Conservation (phyloP, 805 yeast genomes). For the Wickerhamomyces xylosicus region DNA sequence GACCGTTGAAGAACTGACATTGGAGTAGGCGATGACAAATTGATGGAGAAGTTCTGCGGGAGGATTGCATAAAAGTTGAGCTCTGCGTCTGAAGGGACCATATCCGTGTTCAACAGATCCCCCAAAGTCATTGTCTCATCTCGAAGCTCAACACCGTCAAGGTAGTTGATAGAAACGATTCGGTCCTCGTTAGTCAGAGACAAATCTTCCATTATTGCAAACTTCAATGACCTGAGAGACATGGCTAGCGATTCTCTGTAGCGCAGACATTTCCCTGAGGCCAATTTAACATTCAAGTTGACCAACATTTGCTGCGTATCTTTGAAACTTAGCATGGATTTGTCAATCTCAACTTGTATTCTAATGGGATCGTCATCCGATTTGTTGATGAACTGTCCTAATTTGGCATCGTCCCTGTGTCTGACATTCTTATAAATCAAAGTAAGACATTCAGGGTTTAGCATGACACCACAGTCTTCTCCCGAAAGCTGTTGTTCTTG, state of each 20-base stretch:
- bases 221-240: slow-evolving; percentile 9
- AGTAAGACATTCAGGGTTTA: slow-evolving; percentile 12
- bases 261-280: slow-evolving; percentile 11
- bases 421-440: slow-evolving; percentile 8
- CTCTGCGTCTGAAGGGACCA: slow-evolving; percentile 20
- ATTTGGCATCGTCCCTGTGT: slow-evolving; percentile 8
- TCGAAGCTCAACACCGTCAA: slow-evolving; percentile 10
- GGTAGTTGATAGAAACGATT: slow-evolving; percentile 9
- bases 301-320: slow-evolving; percentile 8
- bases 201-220: slow-evolving; percentile 10
- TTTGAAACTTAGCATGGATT: slow-evolving; percentile 2
- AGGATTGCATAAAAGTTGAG: slow-evolving; percentile 18
- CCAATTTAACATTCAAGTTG: slow-evolving; percentile 10
- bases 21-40: slow-evolving; percentile 15
- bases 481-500: slow-evolving; percentile 3
- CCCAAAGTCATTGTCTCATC: slow-evolving; percentile 16
- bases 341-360: slow-evolving; percentile 14
- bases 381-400: slow-evolving; percentile 7
- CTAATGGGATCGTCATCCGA: slow-evolving; percentile 6
- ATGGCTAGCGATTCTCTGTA: slow-evolving; percentile 8
- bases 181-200: slow-evolving; percentile 9
- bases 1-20: slow-evolving; percentile 8
- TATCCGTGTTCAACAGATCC: slow-evolving; percentile 23
- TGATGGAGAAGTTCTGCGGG: slow-evolving; percentile 16
- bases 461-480: background rate